These are phyloP conservation scores for Polyporus tsugae DNA, from an alignment of 1,284 basidiomycete genomes.

Conservation along the genomic window DNA sequence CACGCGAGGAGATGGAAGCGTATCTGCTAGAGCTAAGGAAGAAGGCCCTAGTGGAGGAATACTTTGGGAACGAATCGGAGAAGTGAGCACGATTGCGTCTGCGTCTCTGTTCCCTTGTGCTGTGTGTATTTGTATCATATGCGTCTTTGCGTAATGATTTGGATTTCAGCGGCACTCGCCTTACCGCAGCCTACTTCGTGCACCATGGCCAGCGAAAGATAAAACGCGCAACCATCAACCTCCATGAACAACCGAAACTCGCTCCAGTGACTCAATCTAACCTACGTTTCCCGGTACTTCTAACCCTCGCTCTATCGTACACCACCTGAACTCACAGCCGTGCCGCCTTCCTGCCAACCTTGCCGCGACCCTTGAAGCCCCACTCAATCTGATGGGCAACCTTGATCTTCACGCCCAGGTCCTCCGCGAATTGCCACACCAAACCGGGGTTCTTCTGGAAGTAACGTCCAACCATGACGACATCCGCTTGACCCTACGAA, in stretches of 20 bases:
- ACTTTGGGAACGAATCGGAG: constrained; percentile 54
- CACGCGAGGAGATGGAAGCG: constrained; percentile 30
- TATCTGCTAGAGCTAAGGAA: constrained; percentile 84
- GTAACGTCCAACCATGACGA: constrained; percentile 57
- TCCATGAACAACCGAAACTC: neutral
- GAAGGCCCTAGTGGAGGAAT: constrained; percentile 85
- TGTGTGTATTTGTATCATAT: constrained; percentile 8
- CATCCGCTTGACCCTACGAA: constrained; percentile 49
- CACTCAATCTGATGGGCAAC: constrained; percentile 61
- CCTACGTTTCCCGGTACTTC: neutral
- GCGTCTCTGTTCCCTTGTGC: neutral
- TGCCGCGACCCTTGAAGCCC: constrained; percentile 48
- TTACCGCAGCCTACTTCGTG: neutral
- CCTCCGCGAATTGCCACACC: constrained; percentile 61
- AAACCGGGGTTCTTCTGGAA: constrained; percentile 65
- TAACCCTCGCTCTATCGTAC: neutral
- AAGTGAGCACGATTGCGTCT: constrained; percentile 17
- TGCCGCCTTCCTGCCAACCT: constrained; percentile 22
- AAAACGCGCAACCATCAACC: neutral
- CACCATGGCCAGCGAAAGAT: too few relatives aligned
- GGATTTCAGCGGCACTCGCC: neutral
- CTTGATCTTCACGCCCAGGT: constrained; percentile 54
- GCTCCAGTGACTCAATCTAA: neutral
- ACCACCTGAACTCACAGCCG: neutral
- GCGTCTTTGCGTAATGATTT: neutral